A percentile compares a stretch with the other conserved stretches of the same genome.
These are phyloP conservation scores for Boletales sp. DNA, from an alignment of 768 basidiomycete species.

Conservation along the genomic window DNA sequence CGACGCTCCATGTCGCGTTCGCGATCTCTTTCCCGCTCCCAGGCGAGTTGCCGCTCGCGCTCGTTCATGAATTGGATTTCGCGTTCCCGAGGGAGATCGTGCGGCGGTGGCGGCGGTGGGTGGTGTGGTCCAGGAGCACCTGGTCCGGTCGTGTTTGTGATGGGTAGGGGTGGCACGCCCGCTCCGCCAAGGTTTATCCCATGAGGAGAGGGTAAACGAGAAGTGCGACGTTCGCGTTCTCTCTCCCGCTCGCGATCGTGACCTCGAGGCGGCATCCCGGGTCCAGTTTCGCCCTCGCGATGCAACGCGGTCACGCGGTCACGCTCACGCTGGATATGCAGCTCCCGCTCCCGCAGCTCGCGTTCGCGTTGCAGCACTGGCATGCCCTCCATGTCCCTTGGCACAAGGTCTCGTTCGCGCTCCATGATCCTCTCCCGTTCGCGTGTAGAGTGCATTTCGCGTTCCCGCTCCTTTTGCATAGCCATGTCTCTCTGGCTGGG, in stretches of 20 bases:
- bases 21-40: slow-evolving; percentile 28
- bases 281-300: slow-evolving; percentile 24
- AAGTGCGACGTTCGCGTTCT: slow-evolving; percentile 29
- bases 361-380: slow-evolving; percentile 22
- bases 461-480: slow-evolving; percentile 25
- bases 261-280: slow-evolving; percentile 19
- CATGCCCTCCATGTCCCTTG: slow-evolving; percentile 23
- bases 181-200: slow-evolving; percentile 8
- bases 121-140: slow-evolving; percentile 20
- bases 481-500: slow-evolving; percentile 19
- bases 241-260: slow-evolving; percentile 29
- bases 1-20: slow-evolving; percentile 27
- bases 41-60: slow-evolving; percentile 23
- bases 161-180: slow-evolving; percentile 5
- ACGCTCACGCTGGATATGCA: slow-evolving; percentile 27
- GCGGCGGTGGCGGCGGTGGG: slow-evolving; percentile 13
- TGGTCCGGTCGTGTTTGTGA: slow-evolving; percentile 11
- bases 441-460: slow-evolving; percentile 13
- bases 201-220: slow-evolving; percentile 27
- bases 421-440: slow-evolving; percentile 24
- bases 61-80: slow-evolving; percentile 19
- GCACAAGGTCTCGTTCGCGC: slow-evolving; percentile 20
- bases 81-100: slow-evolving; percentile 26
- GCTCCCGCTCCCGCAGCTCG: slow-evolving; percentile 23
- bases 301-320: slow-evolving; percentile 20